These are phyloP conservation scores for Aquilaria sinensis DNA, from an alignment of 345 rosid genomes.

Conservation along the genomic window DNA sequence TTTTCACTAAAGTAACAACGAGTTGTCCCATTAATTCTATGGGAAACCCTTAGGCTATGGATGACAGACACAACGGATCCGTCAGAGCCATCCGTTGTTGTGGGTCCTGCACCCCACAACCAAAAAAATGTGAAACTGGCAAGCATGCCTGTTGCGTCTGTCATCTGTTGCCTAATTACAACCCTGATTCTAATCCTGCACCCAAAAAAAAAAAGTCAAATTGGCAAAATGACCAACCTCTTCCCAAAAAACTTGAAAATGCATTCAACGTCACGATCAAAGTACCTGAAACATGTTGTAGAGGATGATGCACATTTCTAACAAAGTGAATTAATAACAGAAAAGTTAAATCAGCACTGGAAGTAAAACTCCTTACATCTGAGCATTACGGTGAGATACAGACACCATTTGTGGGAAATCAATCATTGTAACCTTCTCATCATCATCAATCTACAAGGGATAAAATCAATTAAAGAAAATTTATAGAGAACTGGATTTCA, in stretches of 20 bases:
- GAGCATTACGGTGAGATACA: constrained; percentile 91
- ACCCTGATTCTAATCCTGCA: too few relatives aligned
- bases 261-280: constrained; percentile 89
- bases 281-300: constrained; percentile 48
- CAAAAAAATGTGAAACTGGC: too few relatives aligned
- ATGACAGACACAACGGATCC: too few relatives aligned
- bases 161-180: too few relatives aligned
- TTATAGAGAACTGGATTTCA: background rate
- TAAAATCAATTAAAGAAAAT: background rate
- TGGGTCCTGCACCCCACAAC: too few relatives aligned
- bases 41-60: too few relatives aligned
- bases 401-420: constrained; percentile 99
- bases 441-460: constrained; percentile 74
- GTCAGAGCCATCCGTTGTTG: too few relatives aligned
- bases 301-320: constrained; percentile 1
- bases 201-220: background rate
- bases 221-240: constrained; percentile 37
- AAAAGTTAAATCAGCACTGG: constrained; percentile 11
- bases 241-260: constrained; percentile 74
- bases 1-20: too few relatives aligned
- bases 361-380: constrained; percentile 36
- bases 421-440: constrained; percentile 80
- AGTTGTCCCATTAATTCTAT: too few relatives aligned
- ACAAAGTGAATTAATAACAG: background rate
- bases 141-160: too few relatives aligned